Evolutionary conservation across 805 yeast species (phyloP).

Genomic region (Myxozyma mucilagina): DNA sequence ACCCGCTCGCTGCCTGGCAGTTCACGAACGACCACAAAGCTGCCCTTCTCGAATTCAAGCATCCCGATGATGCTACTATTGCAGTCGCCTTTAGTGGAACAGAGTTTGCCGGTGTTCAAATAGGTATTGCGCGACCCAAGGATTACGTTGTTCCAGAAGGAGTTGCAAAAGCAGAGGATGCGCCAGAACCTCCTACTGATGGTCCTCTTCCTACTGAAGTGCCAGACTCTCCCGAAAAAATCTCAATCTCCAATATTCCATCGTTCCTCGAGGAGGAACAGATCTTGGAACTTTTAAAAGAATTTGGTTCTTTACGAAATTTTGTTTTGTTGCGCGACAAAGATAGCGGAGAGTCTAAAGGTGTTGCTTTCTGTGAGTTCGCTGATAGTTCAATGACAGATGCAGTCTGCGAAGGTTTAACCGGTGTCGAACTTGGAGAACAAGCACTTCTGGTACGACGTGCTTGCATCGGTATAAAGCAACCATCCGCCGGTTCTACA

Average conservation of each 20-base stretch:
- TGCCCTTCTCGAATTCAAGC: conserved; percentile 54
- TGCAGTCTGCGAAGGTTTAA: conserved; percentile 41
- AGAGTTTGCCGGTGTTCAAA: conserved; percentile 37
- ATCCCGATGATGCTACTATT: conserved; percentile 56
- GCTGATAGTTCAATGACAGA: conserved; percentile 34
- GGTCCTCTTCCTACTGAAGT: conserved; percentile 34
- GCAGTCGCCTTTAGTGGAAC: conserved; percentile 47
- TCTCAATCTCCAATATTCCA: conserved; percentile 51
- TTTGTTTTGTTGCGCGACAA: conserved; percentile 48
- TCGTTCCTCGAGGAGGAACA: conserved; percentile 47
- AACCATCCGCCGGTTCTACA: conserved; percentile 21
- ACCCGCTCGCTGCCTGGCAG: conserved; percentile 21
- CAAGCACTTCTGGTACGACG: conserved; percentile 42
- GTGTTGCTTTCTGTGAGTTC: conserved; percentile 59
- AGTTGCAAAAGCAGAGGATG: neutral
- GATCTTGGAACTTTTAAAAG: conserved; percentile 46
- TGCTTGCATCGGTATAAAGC: conserved; percentile 44
- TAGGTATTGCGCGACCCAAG: conserved; percentile 48
- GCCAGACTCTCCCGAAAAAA: conserved; percentile 49
- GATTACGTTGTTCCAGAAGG: conserved; percentile 46
- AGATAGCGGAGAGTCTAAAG: conserved; percentile 53
- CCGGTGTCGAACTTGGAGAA: conserved; percentile 43
- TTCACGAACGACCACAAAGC: conserved; percentile 29
- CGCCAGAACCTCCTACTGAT: conserved; percentile 12
- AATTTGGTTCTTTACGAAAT: conserved; percentile 45